Percentiles rank a stretch among this genome's conserved stretches.
phyloP scores from a whole-genome alignment of 139 green algal genomes.

The Marvania coccoides region DNA sequence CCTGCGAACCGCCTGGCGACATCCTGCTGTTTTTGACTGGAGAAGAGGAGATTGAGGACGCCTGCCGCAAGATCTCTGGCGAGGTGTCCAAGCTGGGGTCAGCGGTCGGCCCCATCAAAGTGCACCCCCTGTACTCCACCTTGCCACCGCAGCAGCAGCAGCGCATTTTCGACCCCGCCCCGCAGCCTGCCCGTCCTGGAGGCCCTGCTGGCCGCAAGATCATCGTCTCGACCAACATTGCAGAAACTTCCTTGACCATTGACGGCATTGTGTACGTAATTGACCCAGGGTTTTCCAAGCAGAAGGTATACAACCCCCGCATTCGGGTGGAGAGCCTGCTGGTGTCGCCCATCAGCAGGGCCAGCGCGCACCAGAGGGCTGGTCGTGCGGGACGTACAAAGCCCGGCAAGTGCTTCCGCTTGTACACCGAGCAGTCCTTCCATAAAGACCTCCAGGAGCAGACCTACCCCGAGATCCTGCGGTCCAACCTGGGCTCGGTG shows the following conservation, averaged over 20 bases:
- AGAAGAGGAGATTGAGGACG: slow-evolving; percentile 99
- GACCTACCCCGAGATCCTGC: slow-evolving; percentile 98
- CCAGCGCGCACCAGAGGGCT: slow-evolving; percentile 89
- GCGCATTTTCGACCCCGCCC: slow-evolving; percentile 88
- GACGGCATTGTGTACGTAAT: slow-evolving; percentile 99
- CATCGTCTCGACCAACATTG: slow-evolving; percentile 98
- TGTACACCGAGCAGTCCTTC: slow-evolving; percentile 95
- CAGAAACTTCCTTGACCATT: slow-evolving; percentile 98
- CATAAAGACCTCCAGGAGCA: slow-evolving; percentile 97
- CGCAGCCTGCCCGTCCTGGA: slow-evolving; percentile 40
- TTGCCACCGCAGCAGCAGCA: slow-evolving; percentile 94
- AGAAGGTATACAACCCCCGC: slow-evolving; percentile 98
- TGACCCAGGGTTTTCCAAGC: slow-evolving; percentile 93
- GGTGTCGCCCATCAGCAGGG: slow-evolving; percentile 94
- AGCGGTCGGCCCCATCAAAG: slow-evolving; percentile 80
- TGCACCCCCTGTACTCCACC: slow-evolving; percentile 95
- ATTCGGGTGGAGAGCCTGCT: slow-evolving; percentile 95
- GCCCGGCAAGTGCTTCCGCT: slow-evolving; percentile 97
- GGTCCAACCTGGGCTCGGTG: slow-evolving; percentile 93
- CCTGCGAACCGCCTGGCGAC: slow-evolving; percentile 80
- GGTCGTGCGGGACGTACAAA: slow-evolving; percentile 91
- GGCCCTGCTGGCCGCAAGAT: slow-evolving; percentile 89
- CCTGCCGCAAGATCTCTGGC: slow-evolving; percentile 28
- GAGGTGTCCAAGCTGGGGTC: slow-evolving; percentile 18
- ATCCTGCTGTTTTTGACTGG: slow-evolving; percentile 98